Conservation (phyloP, 176 grass and related monocot species). For the Zizania latifolia region DNA sequence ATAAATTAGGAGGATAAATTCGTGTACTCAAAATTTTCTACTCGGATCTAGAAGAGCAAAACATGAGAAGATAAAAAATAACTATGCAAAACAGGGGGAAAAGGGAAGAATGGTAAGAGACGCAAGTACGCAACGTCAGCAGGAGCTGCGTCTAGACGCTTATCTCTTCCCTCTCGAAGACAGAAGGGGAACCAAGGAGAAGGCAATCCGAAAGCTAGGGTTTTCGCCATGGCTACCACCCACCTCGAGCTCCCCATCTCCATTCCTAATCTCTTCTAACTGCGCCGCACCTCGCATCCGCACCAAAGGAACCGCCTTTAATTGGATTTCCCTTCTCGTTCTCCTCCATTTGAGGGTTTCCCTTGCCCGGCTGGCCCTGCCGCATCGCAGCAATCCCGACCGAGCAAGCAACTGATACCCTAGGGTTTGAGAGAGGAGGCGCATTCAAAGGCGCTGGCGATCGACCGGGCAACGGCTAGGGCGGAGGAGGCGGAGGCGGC, state of each 20-base stretch:
- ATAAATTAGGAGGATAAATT: too few relatives aligned
- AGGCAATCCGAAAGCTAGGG: conserved; percentile 44
- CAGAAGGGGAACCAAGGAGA: background rate
- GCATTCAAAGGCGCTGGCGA: conserved; percentile 57
- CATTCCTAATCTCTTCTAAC: conserved; percentile 4
- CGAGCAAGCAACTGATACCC: conserved; percentile 15
- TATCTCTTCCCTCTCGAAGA: background rate
- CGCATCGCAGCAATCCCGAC: conserved; percentile 21
- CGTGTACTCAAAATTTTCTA: too few relatives aligned
- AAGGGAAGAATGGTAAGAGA: too few relatives aligned
- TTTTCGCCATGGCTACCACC: conserved; percentile 51
- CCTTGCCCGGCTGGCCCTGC: background rate
- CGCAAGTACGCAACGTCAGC: too few relatives aligned
- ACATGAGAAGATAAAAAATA: too few relatives aligned
- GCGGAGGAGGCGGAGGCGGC: conserved; percentile 25
- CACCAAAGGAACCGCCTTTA: conserved; percentile 11
- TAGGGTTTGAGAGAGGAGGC: background rate
- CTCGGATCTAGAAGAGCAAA: too few relatives aligned
- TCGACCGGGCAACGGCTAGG: conserved; percentile 15
- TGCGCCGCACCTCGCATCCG: conserved; percentile 40
- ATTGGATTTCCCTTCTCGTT: background rate
- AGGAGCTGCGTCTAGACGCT: background rate
- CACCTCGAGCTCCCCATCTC: conserved; percentile 17
- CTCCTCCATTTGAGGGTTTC: conserved; percentile 32
- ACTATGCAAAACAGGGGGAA: too few relatives aligned